Percentiles rank a stretch among this genome's conserved stretches.
These are phyloP conservation scores for Myxozyma udenii DNA, from an alignment of 805 yeast genomes.

Conservation along the genomic window DNA sequence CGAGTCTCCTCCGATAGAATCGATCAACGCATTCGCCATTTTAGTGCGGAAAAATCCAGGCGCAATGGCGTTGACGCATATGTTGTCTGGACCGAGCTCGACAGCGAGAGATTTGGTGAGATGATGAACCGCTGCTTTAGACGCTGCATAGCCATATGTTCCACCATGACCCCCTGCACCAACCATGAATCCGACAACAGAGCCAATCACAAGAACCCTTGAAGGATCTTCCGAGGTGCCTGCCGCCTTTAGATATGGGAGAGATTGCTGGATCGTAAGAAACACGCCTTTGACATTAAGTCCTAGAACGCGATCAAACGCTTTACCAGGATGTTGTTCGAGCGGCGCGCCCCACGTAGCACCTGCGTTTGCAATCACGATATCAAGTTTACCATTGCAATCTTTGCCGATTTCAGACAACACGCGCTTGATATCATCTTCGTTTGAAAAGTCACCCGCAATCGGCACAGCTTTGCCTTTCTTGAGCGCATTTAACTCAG, in stretches of 20 bases:
- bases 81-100: constrained; percentile 62
- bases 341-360: constrained; percentile 74
- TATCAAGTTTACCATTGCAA: constrained; percentile 50
- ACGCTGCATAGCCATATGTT: constrained; percentile 67
- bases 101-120: constrained; percentile 60
- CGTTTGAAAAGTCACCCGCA: constrained; percentile 52
- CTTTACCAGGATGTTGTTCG: constrained; percentile 57
- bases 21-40: constrained; percentile 66
- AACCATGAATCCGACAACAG: constrained; percentile 51
- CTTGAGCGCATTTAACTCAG: constrained; percentile 37
- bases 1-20: constrained; percentile 49
- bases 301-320: constrained; percentile 59
- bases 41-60: constrained; percentile 77
- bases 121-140: constrained; percentile 73
- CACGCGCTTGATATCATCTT: constrained; percentile 49
- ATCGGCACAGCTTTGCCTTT: constrained; percentile 45
- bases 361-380: constrained; percentile 73
- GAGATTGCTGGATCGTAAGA: constrained; percentile 58
- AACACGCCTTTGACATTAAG: constrained; percentile 69
- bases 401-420: constrained; percentile 41
- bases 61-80: constrained; percentile 67
- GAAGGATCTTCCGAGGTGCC: constrained; percentile 58
- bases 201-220: constrained; percentile 63
- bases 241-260: constrained; percentile 54
- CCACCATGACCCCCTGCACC: constrained; percentile 45